Base-by-base conservation (phyloP, 1,284 basidiomycete genomes). In the Tilletia caries region DNA sequence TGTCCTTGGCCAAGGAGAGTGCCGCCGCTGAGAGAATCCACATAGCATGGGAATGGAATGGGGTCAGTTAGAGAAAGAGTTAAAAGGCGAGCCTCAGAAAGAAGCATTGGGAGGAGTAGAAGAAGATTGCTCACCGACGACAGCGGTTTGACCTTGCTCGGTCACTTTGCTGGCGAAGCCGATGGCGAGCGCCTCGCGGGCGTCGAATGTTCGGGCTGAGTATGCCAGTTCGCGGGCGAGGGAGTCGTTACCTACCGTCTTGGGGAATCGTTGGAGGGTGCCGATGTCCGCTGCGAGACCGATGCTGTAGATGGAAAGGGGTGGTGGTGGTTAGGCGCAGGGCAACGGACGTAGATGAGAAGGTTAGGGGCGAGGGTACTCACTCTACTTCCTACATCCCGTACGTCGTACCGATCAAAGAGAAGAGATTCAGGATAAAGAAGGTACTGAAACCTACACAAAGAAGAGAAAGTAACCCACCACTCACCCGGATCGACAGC, bases 261-360 rank as follows among this genome's bases (percentile, higher is more conserved):
- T 92, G 0, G 92, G 92, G 34, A 95, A 86, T 48, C 91, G 89
- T 41, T 94, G 92, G 18, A 98, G 87, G 0, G 92, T 91, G 1
- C 94, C 94, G 64, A 95, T 90, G 82, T 96, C 94, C 1, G 94
- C 91, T 1, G 93, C 93, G 0, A 96, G 86, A 0, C 92, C 93
- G 20, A 50, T 46, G 33, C 54, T 43, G 25, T 34, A 1, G 29
- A 32, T 20, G 1, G 8, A 62, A 52, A 29, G 29, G 29, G 15
- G 29, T 2, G 65, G 15, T 43, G 29, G 46, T 50, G n/a, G n/a
- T n/a, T n/a, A n/a, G n/a, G n/a, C n/a, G n/a, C 58, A 62, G 58
- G 29, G 12, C 32, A 6, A 15, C 10, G 15, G 37, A 41, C 37
- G 37, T 6, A 41, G 8, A 15, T 41, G 37, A 41, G 20, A n/a